A percentile compares a stretch with the other conserved stretches of the same genome.
phyloP scores from a whole-genome alignment of 2,329 filamentous ascomycete genomes.

The Rutstroemia sp. region DNA sequence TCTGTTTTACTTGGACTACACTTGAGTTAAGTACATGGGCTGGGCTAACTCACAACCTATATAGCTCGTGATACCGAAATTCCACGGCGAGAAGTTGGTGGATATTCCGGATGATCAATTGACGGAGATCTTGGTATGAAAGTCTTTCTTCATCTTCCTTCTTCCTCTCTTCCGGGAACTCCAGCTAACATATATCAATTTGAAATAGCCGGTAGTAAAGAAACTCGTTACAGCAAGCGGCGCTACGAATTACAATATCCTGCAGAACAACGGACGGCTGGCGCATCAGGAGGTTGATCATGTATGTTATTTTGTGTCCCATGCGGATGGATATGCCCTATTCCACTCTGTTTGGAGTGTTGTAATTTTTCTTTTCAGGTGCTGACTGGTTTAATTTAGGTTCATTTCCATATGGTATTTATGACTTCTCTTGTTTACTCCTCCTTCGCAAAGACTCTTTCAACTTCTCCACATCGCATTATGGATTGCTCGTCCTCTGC shows the following conservation, averaged over 20 bases:
- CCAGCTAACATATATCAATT: background rate
- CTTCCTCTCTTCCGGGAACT: background rate
- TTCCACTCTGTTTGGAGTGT: background rate
- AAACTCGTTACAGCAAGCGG: slow-evolving; percentile 74
- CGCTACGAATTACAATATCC: slow-evolving; percentile 77
- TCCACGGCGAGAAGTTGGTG: slow-evolving; percentile 82
- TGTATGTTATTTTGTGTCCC: slow-evolving; percentile 44
- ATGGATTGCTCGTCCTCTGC: background rate
- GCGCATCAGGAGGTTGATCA: slow-evolving; percentile 93
- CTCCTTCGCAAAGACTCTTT: too few species aligned
- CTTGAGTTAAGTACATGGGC: background rate
- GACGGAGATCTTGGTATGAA: slow-evolving; percentile 65
- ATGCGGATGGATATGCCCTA: background rate
- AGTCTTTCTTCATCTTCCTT: too few species aligned
- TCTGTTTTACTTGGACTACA: background rate
- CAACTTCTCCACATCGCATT: too few species aligned
- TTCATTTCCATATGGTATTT: slow-evolving; percentile 85
- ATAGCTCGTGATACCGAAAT: slow-evolving; percentile 88
- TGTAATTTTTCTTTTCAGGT: too few species aligned
- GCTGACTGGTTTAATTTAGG: slow-evolving; percentile 37
- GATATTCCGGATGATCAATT: slow-evolving; percentile 91
- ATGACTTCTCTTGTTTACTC: too few species aligned
- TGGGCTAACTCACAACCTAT: background rate
- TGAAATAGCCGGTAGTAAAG: slow-evolving; percentile 65
- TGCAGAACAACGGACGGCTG: slow-evolving; percentile 91